Base-by-base conservation (phyloP, 371 early-diverging fungal genomes). In the Mucor plumbeus region DNA sequence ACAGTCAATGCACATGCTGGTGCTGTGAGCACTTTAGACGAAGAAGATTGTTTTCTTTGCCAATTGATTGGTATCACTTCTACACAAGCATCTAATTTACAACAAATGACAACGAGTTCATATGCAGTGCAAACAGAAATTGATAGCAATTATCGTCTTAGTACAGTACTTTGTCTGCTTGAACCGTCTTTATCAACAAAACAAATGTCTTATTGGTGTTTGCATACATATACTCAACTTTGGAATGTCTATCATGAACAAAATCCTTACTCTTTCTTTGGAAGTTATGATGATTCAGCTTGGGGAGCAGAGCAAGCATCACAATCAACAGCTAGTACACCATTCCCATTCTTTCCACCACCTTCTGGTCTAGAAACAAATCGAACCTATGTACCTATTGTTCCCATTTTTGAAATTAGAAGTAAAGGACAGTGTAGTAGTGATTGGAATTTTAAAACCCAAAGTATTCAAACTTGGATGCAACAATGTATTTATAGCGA, bases 381-480 rank as follows among this genome's bases (percentile, higher is more conserved):
- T 4, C 19, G 68, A 26, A 62, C 68, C 6, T 68, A 68, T 39
- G 36, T 62, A 6, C 63, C 68, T 15, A 62, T 61, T 17, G 62
- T 68, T 4, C 68, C 68, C 31, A 44, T 68, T 14, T 68, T 62
- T 62, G 62, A 68, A 31, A 56, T 68, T 5, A 43, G 63, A 17
- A 61, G 62, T 7, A 47, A 44, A 17, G 68, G 58, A 1, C 19
- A 56, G 19, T 68, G 68, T 15, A 21, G 47, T 31, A 13, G 62
- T 2, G 38, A 36, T 11, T 62, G 63, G 63, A 21, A 48, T 31
- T 62, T 17, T 15, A 40, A 19, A 14, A 47, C 56, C 0, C 47
- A 56, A 7, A n/a, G n/a, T 1, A 31, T 61, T 8, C 62, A 39
- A 9, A 31, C 21, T 4, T 67, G 68, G 68, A 67, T 61, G 39